Base-by-base conservation (phyloP, 148 eudicot genomes). In the Fallopia convolvulus region DNA sequence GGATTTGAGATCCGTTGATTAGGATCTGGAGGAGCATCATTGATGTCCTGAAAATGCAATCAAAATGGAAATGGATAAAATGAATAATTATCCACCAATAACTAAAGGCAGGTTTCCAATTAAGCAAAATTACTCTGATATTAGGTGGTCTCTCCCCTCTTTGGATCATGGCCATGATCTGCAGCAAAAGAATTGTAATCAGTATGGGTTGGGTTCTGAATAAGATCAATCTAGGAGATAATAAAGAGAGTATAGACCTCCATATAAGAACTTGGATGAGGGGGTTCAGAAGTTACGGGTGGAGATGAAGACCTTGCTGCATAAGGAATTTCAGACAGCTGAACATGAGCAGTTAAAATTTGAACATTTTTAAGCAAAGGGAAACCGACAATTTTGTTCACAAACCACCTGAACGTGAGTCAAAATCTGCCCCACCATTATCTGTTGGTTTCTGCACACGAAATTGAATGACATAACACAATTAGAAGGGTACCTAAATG, bases 121-220 rank as follows among this genome's bases (percentile, higher is more conserved):
- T 23, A 66, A 14, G 18, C 5, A 30, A 30, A 21, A 10, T 66
- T 89, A 94, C 97, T 79, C 92, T 84, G 78, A 92, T 81, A 80
- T 90, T 88, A 47, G 97, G 85, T 77, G 97, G 98, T 78, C 81
- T 89, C 85, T 92, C 97, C 74, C 98, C 98, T 89, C 96, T 88
- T 81, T 88, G 92, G 77, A 92, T 83, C 99, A 89, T 94, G 75
- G 87, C 88, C 92, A 92, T 88, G 70, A 92, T 94, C 97, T 92
- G 89, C 79, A 84, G 75, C 61, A 80, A 10, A 74, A 49, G 21
- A 76, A 74, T 73, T 55, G 77, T 79, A 75, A 61, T 49, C 77
- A 58, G 47, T 55, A 53, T 53, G 11, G 39, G 39, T 4, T 18
- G 58, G n/a, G 15, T 26, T 26, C 48, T 56, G 73, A 21, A 75